Base-by-base conservation (phyloP, 371 early-diverging fungal species). In the Syncephalastrum racemosum region DNA sequence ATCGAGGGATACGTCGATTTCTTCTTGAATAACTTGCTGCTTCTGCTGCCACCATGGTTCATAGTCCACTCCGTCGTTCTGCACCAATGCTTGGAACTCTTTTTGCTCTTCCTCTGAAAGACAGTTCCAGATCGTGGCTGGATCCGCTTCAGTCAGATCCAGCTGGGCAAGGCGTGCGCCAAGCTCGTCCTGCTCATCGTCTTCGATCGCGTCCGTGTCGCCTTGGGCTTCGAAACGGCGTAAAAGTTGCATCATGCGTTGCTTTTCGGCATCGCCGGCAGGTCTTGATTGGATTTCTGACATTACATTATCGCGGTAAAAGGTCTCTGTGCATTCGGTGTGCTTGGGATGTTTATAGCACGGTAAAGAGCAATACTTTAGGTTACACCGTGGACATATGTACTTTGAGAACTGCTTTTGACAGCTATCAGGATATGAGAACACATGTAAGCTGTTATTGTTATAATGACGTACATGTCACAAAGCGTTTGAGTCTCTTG, bases 301-400 rank as follows among this genome's bases (percentile, higher is more conserved):
- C 31, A 78, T 70, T 7, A 89, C 70, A 24, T 73, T 82, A 2
- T 82, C 75, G 50, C 73, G 79, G 59, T 88, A 88, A 50, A 89
- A 89, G 0, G 80, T 71, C 56, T 89, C 88, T 12, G 87, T 87
- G 60, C 90, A 89, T 16, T 67, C 64, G 10, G 71, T 70, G 56
- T 79, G 76, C n/a, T 66, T 45, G 13, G 58, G 22, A 55, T 84
- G 75, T 60, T 85, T 86, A 62, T 88, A 89, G 49, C 90, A 89
- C 3, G 69, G 47, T 10, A 89, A 47, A 4, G 86, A 85, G 58
- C 90, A 89, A 47, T 89, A 89, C 24, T 75, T 62, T 18, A 88
- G 67, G 61, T 89, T 84, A 53, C 90, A 89, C 44, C 86, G 75
- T 31, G 90, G 90, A 57, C 90, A 89, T 13, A 81, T 81, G 55